Evolutionary conservation across 805 yeast species (phyloP), one percentile per base, ranked within the genome.

Genomic region (Sugiyamaella marilandica): DNA sequence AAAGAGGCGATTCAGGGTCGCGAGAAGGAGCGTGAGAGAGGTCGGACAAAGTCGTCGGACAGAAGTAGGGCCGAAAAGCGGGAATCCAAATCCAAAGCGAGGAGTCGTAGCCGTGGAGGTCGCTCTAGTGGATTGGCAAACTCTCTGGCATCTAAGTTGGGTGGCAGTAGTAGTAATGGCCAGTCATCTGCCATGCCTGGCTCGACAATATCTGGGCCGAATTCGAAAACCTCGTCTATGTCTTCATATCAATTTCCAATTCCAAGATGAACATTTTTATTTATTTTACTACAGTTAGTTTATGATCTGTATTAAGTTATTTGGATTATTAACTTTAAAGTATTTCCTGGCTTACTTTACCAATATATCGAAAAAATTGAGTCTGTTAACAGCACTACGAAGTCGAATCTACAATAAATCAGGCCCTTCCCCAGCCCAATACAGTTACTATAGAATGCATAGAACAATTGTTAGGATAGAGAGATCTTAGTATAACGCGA

Each of bases 1-100:
- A 54, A 54, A 31, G 54, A 54, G 36, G 10, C 32, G 26, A 14
- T 11, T 13, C 16, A 36, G 26, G 52, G 24, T 3, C 45, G 45
- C n/a, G 46, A 49, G 14, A 36, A 32, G 41, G 45, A 49, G n/a
- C 29, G 21, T 2, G 47, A 41, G n/a, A 18, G 44, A 35, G 35
- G n/a, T 18, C 13, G 43, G 5, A 5, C 43, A 11, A 14, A 39
- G 5, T 24, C 29, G 7, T 24, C 18, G 49, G 39, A 47, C 26
- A 11, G 35, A 52, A 31, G 35, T 11, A 9, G 36, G 45, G 51
- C 45, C 13, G 31, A 46, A 53, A 47, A 16, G 39, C 34, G 41
- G 46, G 43, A 39, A 16, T 14, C 24, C 24, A 39, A 39, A 21
- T 13, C 43, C 43, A 39, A 39, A 21, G 43, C 21, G 5, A 16